Base-by-base conservation (phyloP, 192 early-diverging fungal species). In the Linnemannia schmuckeri region DNA sequence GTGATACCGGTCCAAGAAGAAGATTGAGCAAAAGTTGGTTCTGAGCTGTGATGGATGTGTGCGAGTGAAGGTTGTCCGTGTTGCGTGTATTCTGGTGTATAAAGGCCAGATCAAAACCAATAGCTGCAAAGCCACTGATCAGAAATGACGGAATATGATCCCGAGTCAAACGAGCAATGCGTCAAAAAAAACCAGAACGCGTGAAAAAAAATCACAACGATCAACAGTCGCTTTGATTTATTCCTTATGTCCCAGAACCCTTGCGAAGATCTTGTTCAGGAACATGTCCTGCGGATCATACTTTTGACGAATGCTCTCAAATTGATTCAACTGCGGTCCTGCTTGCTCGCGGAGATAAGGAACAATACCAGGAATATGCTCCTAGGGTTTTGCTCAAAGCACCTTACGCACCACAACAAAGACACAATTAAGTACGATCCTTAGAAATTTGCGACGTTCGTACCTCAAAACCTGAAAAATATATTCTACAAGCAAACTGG, bases 321-420 rank as follows among this genome's bases (percentile, higher is more conserved):
- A 87, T 61, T 69, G 18, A 17, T 78, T 27, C 13, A 82, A 7
- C n/a, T 72, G 74, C 4, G 42, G 42, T 4, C 63, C 38, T 33
- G 72, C 30, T 2, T 74, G 22, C 9, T 74, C 27, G 41, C 46
- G 69, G 27, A 87, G 30, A n/a, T 87, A 78, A 24, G 55, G 55
- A 1, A 41, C 74, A 74, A 87, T 87, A 13, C 55, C 66, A 3
- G 85, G 80, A 10, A 87, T 61, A 54, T 78, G 35, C 77, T 87
- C 80, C 80, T 80, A 87, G 2, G 27, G 35, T 77, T 82, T 87
- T 3, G 72, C 85, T 76, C 85, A 87, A 74, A 82, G 85, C n/a
- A 74, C 42, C 10, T 52, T 74, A 35, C 27, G n/a, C 27, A 27
- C 46, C 24, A 33, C 17, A 30, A 4, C 22, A 46, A n/a, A 30